Percentiles rank a stretch among this genome's conserved stretches.
Evolutionary conservation across 257 asterid genomes (phyloP).

Genomic region (Solanum neorickii): DNA sequence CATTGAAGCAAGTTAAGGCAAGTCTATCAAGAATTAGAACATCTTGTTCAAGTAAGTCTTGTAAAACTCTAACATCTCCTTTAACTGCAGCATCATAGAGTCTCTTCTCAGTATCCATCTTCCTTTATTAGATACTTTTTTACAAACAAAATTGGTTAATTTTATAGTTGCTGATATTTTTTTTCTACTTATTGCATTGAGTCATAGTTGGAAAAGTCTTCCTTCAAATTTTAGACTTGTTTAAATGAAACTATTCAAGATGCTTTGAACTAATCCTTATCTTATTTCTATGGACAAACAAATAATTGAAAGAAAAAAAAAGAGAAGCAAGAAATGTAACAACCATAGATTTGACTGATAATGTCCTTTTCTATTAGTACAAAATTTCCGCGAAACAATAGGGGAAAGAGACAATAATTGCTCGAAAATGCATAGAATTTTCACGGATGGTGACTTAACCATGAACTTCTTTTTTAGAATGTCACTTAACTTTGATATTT

Average conservation of each 20-base stretch:
- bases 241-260: neutral
- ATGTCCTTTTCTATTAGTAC: neutral
- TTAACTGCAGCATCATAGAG: slow-evolving; percentile 28
- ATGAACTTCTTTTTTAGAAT: neutral
- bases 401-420: neutral
- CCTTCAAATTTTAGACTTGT: neutral
- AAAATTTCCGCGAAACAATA: no score
- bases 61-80: slow-evolving; percentile 10
- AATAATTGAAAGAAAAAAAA: neutral
- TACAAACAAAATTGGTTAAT: neutral
- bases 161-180: neutral
- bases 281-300: neutral
- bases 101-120: slow-evolving; percentile 7
- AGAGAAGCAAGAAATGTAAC: neutral
- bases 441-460: neutral
- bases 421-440: neutral
- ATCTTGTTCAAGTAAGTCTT: slow-evolving; percentile 13
- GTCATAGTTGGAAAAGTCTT: neutral
- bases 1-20: slow-evolving; percentile 15
- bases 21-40: slow-evolving; percentile 22
- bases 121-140: neutral
- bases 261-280: neutral
- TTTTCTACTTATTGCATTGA: neutral
- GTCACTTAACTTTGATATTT: no score
- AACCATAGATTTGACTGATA: neutral